These are phyloP conservation scores for Ceratocystis alfenasii DNA, from an alignment of 2,329 filamentous ascomycete species.

Conservation along the genomic window DNA sequence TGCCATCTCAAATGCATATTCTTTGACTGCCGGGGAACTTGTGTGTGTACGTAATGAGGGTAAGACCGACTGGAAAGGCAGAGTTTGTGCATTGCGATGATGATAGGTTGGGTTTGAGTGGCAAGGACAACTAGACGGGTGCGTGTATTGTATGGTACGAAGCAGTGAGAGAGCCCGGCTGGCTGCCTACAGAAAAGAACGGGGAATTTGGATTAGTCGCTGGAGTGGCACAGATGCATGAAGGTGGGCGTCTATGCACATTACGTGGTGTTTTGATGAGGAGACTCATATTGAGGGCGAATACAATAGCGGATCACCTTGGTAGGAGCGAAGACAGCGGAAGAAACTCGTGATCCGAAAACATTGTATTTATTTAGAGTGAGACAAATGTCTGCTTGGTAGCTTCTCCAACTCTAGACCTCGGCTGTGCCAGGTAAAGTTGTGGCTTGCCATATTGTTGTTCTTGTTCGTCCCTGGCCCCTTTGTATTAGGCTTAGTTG, in stretches of 20 bases:
- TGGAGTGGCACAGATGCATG: neutral
- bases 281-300: slow-evolving; percentile 11
- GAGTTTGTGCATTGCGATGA: slow-evolving; percentile 40
- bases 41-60: slow-evolving; percentile 39
- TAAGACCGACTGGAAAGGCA: neutral
- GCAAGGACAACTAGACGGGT: slow-evolving; percentile 80
- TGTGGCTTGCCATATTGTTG: neutral
- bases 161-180: slow-evolving; percentile 60
- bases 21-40: slow-evolving; percentile 55
- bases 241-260: neutral
- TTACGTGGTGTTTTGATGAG: slow-evolving; percentile 16
- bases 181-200: slow-evolving; percentile 37
- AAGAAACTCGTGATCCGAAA: neutral
- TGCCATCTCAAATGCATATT: slow-evolving; percentile 99
- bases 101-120: slow-evolving; percentile 80
- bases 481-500: too few species aligned
- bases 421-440: neutral
- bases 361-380: neutral
- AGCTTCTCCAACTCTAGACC: slow-evolving; percentile 12
- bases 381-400: neutral
- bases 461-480: too few species aligned
- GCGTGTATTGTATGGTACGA: slow-evolving; percentile 80
- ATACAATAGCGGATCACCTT: neutral
- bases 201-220: neutral
- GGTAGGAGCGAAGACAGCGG: neutral